Evolutionary conservation across 2,329 filamentous ascomycete species (phyloP).

Genomic region (Fusarium marasasianum): DNA sequence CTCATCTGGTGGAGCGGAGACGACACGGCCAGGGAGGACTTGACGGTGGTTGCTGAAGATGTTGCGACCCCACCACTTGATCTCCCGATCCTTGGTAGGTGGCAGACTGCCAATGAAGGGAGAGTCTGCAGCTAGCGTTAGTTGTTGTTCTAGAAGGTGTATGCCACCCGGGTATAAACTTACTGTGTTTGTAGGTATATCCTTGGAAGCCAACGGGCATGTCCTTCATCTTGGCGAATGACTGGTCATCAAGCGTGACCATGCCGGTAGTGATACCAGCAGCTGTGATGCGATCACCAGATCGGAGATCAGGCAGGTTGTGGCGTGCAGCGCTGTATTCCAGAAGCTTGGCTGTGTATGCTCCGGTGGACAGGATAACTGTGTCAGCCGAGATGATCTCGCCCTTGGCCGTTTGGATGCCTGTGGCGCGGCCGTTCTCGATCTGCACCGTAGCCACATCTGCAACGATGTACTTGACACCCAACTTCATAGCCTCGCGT

Average conservation of each 20-base stretch:
- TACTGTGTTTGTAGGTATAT: constrained; percentile 50
- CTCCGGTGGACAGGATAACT: constrained; percentile 64
- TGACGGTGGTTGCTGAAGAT: constrained; percentile 67
- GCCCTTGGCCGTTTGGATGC: constrained; percentile 59
- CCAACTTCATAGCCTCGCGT: constrained; percentile 59
- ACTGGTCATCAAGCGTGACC: constrained; percentile 59
- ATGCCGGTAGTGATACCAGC: constrained; percentile 69
- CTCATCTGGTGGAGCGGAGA: constrained; percentile 66
- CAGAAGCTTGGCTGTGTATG: constrained; percentile 66
- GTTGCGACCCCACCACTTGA: constrained; percentile 71
- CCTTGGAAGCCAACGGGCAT: constrained; percentile 61
- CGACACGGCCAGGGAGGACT: constrained; percentile 59
- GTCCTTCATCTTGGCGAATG: constrained; percentile 55
- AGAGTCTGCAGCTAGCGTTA: constrained; percentile 50
- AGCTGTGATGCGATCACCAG: constrained; percentile 64
- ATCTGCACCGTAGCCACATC: constrained; percentile 61
- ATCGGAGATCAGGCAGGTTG: constrained; percentile 58
- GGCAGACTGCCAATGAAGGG: constrained; percentile 68
- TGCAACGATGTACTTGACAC: constrained; percentile 67
- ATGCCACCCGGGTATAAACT: constrained; percentile 29
- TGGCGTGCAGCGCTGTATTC: constrained; percentile 60
- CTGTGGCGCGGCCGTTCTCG: constrained; percentile 56
- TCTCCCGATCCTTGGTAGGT: constrained; percentile 58
- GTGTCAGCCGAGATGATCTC: constrained; percentile 57
- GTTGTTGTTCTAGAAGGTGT: constrained; percentile 42